phyloP scores from a whole-genome alignment of 139 green algal genomes.

The Volvox reticuliferus region DNA sequence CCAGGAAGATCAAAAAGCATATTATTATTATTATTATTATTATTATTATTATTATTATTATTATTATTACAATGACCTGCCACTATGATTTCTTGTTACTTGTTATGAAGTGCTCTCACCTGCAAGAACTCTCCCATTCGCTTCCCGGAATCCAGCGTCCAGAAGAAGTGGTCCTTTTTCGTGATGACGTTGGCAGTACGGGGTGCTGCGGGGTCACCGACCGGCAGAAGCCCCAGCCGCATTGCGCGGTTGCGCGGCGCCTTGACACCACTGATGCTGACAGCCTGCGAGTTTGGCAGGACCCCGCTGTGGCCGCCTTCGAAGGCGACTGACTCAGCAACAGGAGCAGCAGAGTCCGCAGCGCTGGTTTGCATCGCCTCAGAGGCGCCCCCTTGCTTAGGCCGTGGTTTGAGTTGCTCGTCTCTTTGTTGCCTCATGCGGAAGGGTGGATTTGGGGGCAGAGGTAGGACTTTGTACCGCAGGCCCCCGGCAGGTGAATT shows the following conservation, averaged over 20 bases:
- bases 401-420: background rate
- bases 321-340: background rate
- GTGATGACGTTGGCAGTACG: constrained; percentile 47
- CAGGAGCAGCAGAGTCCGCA: background rate
- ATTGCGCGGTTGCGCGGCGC: background rate
- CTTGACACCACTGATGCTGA: background rate
- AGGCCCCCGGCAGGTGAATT: constrained; percentile 44
- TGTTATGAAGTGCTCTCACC: background rate
- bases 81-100: no score
- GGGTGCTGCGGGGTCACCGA: constrained; percentile 1
- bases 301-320: background rate
- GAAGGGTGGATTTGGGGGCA: constrained; percentile 47
- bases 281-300: background rate
- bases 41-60: no score
- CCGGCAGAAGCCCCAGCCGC: constrained; percentile 41
- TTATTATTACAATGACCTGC: no score
- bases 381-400: background rate
- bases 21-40: no score
- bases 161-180: constrained; percentile 30
- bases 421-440: background rate
- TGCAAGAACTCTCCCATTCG: constrained; percentile 37
- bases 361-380: background rate
- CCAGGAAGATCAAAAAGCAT: no score
- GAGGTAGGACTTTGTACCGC: constrained; percentile 46
- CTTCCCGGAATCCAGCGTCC: background rate